phyloP scores from a whole-genome alignment of 169 alveolate genomes.

The Babesia bovis region DNA sequence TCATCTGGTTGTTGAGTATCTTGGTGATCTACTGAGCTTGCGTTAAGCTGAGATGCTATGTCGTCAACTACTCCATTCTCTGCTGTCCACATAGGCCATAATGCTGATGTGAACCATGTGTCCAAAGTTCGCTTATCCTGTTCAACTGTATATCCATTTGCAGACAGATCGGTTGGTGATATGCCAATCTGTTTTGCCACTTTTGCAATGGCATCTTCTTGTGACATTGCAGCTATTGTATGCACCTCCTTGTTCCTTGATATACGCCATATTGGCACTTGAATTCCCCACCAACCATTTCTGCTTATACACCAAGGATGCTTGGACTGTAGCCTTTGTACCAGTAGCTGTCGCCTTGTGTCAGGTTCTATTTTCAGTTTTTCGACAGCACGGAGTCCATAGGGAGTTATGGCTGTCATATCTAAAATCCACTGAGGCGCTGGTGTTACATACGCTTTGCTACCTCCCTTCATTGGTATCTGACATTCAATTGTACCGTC shows the following conservation, averaged over 20 bases:
- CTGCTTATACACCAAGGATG: conserved; percentile 57
- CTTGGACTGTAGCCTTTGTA: conserved; percentile 17
- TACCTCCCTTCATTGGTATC: neutral
- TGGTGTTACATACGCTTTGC: conserved; percentile 8
- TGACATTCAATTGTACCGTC: neutral
- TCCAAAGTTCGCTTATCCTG: conserved; percentile 43
- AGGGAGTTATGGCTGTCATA: conserved; percentile 1
- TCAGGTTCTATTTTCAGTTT: conserved; percentile 35
- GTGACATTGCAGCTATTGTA: conserved; percentile 12
- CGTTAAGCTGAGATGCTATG: too few relatives aligned
- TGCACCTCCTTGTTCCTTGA: neutral
- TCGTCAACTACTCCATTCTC: neutral
- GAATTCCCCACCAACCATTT: conserved; percentile 65
- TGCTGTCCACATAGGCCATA: conserved; percentile 49
- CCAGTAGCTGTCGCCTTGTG: conserved; percentile 21
- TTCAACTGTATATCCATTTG: conserved; percentile 9
- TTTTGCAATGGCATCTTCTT: conserved; percentile 13
- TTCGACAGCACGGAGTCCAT: conserved; percentile 13
- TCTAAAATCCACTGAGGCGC: conserved; percentile 45
- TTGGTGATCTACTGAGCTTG: too few relatives aligned
- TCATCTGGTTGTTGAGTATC: too few relatives aligned
- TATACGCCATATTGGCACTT: conserved; percentile 37
- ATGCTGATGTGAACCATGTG: conserved; percentile 63
- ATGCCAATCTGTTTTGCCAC: neutral
- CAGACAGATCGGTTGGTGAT: neutral